Base-by-base conservation (phyloP, 805 yeast species). In the Kuraishia ogatae region DNA sequence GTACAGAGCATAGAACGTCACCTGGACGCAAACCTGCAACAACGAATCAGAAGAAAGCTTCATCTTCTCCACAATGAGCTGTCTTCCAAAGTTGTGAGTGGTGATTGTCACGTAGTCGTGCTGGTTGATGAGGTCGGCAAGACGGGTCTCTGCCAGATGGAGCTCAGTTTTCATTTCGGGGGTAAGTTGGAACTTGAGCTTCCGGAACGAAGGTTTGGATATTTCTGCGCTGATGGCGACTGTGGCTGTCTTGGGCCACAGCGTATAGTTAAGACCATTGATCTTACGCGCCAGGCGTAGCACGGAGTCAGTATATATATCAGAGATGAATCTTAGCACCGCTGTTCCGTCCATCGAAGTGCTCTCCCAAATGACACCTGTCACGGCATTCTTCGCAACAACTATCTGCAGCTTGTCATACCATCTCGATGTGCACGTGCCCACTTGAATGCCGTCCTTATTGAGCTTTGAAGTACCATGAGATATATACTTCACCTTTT, bases 351-450 rank as follows among this genome's bases (percentile, higher is more conserved):
- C 85, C 78, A 80, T 79, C 22, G 80, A 73, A 1, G 82, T 72
- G 13, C 81, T 76, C 59, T 82, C 85, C 79, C 84, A 81, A 21
- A 79, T 80, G 52, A 81, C 73, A 2, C 84, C 85, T 1, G 83
- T 84, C 22, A 79, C 81, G 0, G 84, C 76, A 63, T 81, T 81
- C 48, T 72, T 69, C 2, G 84, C 78, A 10, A 81, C 76, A 19
- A 81, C 71, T 52, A 81, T 64, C 61, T 81, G 83, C 54, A 81
- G 67, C 60, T 81, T 81, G 63, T 81, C 85, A 62, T 81, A 81
- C 79, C 83, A 81, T 55, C 85, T 68, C 51, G 80, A 78, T 17
- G 82, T 78, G 65, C 85, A 81, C 4, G 83, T 74, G 24, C 85
- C 85, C 22, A 73, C 65, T 65, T 81, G 85, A 50, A 78, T 67